These are phyloP conservation scores for Sphaerulina populicola DNA, from an alignment of 2,329 filamentous ascomycete genomes.

Conservation along the genomic window DNA sequence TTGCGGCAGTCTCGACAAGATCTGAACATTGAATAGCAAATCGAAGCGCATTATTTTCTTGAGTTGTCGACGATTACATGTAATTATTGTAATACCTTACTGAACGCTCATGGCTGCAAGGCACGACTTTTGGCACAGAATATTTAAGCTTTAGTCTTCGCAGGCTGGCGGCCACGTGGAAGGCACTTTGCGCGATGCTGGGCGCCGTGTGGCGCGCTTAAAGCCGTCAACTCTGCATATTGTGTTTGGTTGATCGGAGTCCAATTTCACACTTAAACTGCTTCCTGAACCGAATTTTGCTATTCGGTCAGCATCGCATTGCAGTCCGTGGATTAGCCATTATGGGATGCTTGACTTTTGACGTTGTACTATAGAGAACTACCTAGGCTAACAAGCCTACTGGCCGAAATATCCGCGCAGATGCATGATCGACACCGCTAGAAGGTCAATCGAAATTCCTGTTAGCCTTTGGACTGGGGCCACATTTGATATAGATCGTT, in stretches of 20 bases:
- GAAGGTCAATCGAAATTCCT: slow-evolving; percentile 17
- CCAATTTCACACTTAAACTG: slow-evolving; percentile 8
- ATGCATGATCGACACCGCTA: slow-evolving; percentile 18
- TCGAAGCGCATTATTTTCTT: not conserved
- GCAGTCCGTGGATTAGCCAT: not conserved
- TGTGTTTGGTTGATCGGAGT: slow-evolving; percentile 6
- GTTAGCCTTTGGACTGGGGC: slow-evolving; percentile 11
- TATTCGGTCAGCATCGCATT: slow-evolving; percentile 1
- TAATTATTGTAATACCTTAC: no score
- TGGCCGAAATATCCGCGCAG: slow-evolving; percentile 16
- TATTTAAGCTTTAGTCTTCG: slow-evolving; percentile 1
- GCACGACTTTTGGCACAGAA: slow-evolving; percentile 2
- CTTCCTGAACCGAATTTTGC: not conserved
- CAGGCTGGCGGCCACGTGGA: slow-evolving; percentile 10
- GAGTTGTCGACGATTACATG: no score
- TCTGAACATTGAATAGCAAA: not conserved
- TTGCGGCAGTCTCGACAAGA: not conserved
- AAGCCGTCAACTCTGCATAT: slow-evolving; percentile 12
- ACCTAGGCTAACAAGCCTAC: slow-evolving; percentile 2
- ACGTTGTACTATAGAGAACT: not conserved
- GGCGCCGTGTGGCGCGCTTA: slow-evolving; percentile 8
- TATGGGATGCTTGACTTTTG: not conserved
- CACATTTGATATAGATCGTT: slow-evolving; percentile 12
- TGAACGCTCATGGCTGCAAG: not conserved
- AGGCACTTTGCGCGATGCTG: slow-evolving; percentile 2